These are phyloP conservation scores for Candida vaughaniae DNA, from an alignment of 805 yeast genomes.

Conservation along the genomic window DNA sequence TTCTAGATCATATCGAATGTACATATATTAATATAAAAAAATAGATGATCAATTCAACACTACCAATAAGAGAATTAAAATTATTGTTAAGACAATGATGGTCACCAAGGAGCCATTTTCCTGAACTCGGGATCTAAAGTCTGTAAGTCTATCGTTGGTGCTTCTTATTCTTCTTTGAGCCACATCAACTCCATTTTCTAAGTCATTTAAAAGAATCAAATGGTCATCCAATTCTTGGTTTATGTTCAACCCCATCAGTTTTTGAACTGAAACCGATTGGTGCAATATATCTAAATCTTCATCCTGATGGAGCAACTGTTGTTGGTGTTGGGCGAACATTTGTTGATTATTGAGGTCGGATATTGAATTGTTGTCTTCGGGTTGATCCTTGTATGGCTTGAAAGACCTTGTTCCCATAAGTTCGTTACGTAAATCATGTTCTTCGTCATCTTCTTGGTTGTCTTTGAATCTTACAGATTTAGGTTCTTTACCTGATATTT, in stretches of 20 bases:
- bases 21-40: not conserved
- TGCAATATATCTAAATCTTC: conserved; percentile 33
- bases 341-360: conserved; percentile 33
- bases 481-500: conserved; percentile 2
- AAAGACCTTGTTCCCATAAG: conserved; percentile 35
- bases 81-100: conserved; percentile 39
- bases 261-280: conserved; percentile 34
- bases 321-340: conserved; percentile 43
- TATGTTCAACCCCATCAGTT: conserved; percentile 38
- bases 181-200: conserved; percentile 41
- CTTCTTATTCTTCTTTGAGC: conserved; percentile 30
- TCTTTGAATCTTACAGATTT: conserved; percentile 43
- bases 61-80: conserved; percentile 38
- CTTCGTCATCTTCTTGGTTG: conserved; percentile 21
- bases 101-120: conserved; percentile 46
- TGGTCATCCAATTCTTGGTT: conserved; percentile 43
- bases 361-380: conserved; percentile 8
- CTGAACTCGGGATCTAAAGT: conserved; percentile 31
- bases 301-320: conserved; percentile 39
- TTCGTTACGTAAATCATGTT: conserved; percentile 25
- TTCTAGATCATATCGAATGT: conserved; percentile 21
- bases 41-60: conserved; percentile 31
- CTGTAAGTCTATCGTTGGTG: conserved; percentile 29
- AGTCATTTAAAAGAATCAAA: conserved; percentile 37
- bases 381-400: conserved; percentile 36